Evolutionary conservation across 371 early-diverging fungal species (phyloP), one percentile per base, ranked within the genome.

Genomic region (Synchytrium microbalum): DNA sequence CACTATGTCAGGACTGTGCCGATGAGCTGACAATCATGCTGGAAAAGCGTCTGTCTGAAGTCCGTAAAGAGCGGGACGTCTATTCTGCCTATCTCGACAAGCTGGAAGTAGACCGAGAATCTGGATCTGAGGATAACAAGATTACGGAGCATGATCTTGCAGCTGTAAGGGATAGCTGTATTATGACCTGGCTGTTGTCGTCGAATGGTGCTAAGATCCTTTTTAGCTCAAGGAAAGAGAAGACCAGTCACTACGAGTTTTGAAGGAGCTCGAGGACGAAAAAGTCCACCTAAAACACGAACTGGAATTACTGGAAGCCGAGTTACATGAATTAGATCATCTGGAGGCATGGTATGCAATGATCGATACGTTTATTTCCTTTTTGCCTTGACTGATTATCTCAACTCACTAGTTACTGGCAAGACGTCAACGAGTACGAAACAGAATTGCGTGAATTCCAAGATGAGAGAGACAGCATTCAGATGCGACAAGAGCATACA

Each of bases 1-100:
- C 93, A 13, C 79, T 93, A 71, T 95, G 96, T 70, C 86, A 88
- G 61, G 92, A 90, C 57, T 95, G 96, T 64, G 87, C 90, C 0
- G 92, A 92, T 60, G 81, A 87, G 69, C 66, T 92, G 57, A 60
- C 85, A 38, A 83, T 87, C 33, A 74, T 75, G 28, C 72, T 95
- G 60, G 85, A 87, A 59, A 84, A 84, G 59, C 83, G 87, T 54
- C 68, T 91, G 46, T 70, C 75, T 0, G 91, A 91, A 64, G 84
- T 84, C 1, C 74, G 83, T 10, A 73, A 75, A 46, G 92, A 92
- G 70, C 73, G 86, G 26, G 88, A 89, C 65, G 83, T 85, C 24
- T 92, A 92, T 62, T 86, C 86, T 51, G 85, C 83, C 24, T 86
- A 86, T 64, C 69, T 90, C 51, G 77, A 77, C 38, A 84, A 78